phyloP scores from a whole-genome alignment of 805 yeast species.

The baker's yeast (Saccharomyces cerevisiae) region DNA sequence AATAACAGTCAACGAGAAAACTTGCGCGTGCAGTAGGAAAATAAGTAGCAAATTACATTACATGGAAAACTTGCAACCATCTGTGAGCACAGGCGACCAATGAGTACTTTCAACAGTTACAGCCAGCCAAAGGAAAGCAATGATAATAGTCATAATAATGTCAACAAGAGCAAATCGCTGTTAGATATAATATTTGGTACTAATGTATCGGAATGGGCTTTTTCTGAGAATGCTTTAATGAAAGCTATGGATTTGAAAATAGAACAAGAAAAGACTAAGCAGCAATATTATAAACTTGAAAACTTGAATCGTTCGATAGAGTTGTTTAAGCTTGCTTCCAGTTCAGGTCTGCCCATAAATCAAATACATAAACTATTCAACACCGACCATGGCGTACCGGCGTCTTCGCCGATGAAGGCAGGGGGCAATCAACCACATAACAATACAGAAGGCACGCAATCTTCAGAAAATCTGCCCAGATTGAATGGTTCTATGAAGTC shows the following conservation, averaged over 20 bases:
- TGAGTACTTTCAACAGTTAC: neutral
- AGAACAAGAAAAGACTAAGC: slow-evolving; percentile 78
- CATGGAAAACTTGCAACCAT: neutral
- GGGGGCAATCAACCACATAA: neutral
- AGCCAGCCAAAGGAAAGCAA: neutral
- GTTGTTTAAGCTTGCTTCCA: slow-evolving; percentile 51
- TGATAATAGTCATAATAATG: neutral
- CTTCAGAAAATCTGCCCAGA: neutral
- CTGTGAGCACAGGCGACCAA: neutral
- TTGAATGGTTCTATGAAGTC: neutral
- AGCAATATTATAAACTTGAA: slow-evolving; percentile 66
- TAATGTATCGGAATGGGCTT: slow-evolving; percentile 44
- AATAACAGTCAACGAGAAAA: neutral
- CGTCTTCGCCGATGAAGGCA: slow-evolving; percentile 1
- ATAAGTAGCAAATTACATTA: neutral
- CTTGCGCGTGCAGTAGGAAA: neutral
- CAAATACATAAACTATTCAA: slow-evolving; percentile 53
- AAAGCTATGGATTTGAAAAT: slow-evolving; percentile 51
- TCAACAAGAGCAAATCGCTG: slow-evolving; percentile 6
- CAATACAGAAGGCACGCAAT: neutral
- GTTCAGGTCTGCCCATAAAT: slow-evolving; percentile 54
- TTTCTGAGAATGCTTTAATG: slow-evolving; percentile 47
- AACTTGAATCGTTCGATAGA: slow-evolving; percentile 50
- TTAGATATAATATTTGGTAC: slow-evolving; percentile 42
- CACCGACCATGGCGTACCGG: slow-evolving; percentile 7